Evolutionary conservation across 768 basidiomycete genomes (phyloP).

Genomic region (Pulveroboletus sp.): DNA sequence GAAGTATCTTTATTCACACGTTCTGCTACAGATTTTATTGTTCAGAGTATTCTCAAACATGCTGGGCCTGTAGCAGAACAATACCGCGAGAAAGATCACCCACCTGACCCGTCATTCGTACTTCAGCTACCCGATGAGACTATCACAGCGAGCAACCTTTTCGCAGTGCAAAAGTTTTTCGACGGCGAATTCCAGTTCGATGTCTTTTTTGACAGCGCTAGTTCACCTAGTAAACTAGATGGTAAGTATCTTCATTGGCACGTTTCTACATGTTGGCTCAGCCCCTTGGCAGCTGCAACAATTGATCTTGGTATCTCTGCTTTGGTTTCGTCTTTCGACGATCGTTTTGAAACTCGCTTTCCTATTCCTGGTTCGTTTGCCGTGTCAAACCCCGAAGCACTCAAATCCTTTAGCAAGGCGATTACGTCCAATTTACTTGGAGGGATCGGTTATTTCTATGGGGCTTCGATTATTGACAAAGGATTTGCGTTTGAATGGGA

Average conservation of each 20-base stretch:
- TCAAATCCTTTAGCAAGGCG: constrained; percentile 78
- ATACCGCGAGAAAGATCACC: constrained; percentile 44
- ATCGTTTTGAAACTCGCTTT: constrained; percentile 68
- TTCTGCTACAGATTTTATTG: constrained; percentile 50
- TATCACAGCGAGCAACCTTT: constrained; percentile 73
- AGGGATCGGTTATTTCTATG: constrained; percentile 94
- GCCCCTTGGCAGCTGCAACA: constrained; percentile 44
- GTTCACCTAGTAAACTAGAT: constrained; percentile 59
- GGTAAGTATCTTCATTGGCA: constrained; percentile 42
- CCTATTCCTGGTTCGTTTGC: constrained; percentile 60
- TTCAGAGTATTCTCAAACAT: constrained; percentile 55
- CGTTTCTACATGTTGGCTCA: constrained; percentile 1
- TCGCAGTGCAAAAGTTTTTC: constrained; percentile 82
- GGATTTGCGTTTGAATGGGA: constrained; percentile 93
- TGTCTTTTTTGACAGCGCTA: constrained; percentile 79
- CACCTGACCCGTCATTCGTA: constrained; percentile 80
- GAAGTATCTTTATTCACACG: background rate
- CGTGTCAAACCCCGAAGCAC: constrained; percentile 42
- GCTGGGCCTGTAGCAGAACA: constrained; percentile 53
- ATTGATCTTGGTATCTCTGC: constrained; percentile 72
- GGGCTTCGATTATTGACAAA: constrained; percentile 81
- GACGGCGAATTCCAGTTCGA: constrained; percentile 89
- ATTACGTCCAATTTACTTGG: constrained; percentile 91
- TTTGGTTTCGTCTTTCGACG: constrained; percentile 55
- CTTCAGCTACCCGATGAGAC: constrained; percentile 76